A percentile compares a stretch with the other conserved stretches of the same genome.
phyloP scores from a whole-genome alignment of 2,329 filamentous ascomycete species.

The Sporothrix brunneoviolacea region DNA sequence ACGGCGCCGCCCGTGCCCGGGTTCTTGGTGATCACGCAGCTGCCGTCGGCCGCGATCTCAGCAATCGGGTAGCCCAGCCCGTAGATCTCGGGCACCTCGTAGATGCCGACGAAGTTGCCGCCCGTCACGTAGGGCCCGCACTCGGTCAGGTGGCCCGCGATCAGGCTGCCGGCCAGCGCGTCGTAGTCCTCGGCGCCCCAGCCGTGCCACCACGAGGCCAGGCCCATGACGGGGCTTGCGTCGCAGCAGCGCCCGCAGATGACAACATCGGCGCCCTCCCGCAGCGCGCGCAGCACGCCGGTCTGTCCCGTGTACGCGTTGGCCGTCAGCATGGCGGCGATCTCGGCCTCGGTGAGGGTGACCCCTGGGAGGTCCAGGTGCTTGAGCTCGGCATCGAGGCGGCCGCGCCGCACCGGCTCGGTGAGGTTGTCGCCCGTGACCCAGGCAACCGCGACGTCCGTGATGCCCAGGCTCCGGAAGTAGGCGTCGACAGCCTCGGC shows the following conservation, averaged over 20 bases:
- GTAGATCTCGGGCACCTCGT: constrained; percentile 27
- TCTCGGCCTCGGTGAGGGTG: neutral
- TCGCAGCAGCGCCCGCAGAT: constrained; percentile 36
- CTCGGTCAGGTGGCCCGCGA: constrained; percentile 49
- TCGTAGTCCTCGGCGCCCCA: constrained; percentile 44
- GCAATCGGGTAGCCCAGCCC: constrained; percentile 32
- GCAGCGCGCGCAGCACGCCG: constrained; percentile 37
- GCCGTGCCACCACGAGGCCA: constrained; percentile 48
- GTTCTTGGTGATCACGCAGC: constrained; percentile 28
- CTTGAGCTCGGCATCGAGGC: neutral
- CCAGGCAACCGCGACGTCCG: constrained; percentile 34
- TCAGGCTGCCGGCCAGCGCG: constrained; percentile 40
- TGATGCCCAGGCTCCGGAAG: constrained; percentile 10
- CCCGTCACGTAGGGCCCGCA: constrained; percentile 49
- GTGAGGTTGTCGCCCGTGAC: constrained; percentile 38
- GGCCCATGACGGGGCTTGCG: constrained; percentile 45
- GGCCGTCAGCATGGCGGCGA: constrained; percentile 24
- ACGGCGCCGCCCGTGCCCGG: constrained; percentile 30
- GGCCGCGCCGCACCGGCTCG: neutral
- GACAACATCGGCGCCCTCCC: constrained; percentile 37
- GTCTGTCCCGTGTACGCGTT: constrained; percentile 47
- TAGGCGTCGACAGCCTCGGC: constrained; percentile 24
- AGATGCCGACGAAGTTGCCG: constrained; percentile 47
- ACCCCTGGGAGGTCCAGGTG: neutral
- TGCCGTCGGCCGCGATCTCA: constrained; percentile 30